A percentile compares a stretch with the other conserved stretches of the same genome.
Evolutionary conservation across 768 basidiomycete species (phyloP).

Genomic region (Tubosaeta sp.): DNA sequence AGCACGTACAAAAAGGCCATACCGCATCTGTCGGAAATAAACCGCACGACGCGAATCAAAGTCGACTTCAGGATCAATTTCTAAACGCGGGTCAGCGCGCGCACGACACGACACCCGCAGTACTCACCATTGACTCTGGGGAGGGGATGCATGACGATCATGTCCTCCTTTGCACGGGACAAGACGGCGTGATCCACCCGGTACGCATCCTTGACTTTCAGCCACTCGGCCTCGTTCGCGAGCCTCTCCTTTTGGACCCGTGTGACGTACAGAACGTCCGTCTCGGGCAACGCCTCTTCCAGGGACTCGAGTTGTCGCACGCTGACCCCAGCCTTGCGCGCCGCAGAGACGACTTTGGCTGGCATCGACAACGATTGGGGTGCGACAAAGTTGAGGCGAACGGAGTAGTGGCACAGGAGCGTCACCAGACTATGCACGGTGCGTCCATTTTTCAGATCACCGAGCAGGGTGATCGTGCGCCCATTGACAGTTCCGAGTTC

Average conservation of each 20-base stretch:
- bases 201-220: conserved; percentile 87
- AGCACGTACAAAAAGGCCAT: conserved; percentile 86
- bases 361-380: conserved; percentile 89
- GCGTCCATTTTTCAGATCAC: conserved; percentile 96
- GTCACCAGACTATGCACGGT: conserved; percentile 96
- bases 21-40: conserved; percentile 98
- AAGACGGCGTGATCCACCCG: conserved; percentile 92
- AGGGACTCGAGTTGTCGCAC: conserved; percentile 83
- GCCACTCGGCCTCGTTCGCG: conserved; percentile 75
- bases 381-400: conserved; percentile 93
- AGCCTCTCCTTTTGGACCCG: conserved; percentile 96
- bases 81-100: conserved; percentile 38
- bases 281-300: conserved; percentile 86
- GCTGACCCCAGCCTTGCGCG: conserved; percentile 75
- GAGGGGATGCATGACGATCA: conserved; percentile 99
- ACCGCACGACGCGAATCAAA: conserved; percentile 91
- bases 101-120: not conserved
- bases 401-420: conserved; percentile 85
- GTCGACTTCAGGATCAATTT: conserved; percentile 98
- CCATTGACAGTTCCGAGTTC: conserved; percentile 98
- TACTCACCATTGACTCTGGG: conserved; percentile 81
- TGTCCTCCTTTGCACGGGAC: conserved; percentile 88
- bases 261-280: conserved; percentile 96
- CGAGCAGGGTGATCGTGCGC: conserved; percentile 85
- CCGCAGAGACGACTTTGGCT: conserved; percentile 72